These are phyloP conservation scores for Tetrapyrgos nigripes DNA, from an alignment of 1,284 basidiomycete species.

Conservation along the genomic window DNA sequence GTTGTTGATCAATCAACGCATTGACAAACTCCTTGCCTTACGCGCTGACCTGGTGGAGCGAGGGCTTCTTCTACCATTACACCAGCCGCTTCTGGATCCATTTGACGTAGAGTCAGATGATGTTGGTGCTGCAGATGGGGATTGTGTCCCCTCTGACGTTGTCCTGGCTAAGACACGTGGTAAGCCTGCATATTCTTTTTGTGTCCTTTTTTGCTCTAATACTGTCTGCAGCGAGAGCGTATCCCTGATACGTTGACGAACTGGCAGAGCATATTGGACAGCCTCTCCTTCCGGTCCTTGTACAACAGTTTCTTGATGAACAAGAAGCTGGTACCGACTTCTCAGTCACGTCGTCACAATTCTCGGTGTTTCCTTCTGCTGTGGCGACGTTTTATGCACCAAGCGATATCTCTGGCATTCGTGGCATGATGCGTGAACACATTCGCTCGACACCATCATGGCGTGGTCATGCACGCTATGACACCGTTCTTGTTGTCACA, in stretches of 20 bases:
- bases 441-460: neutral
- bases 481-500: neutral
- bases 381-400: constrained; percentile 31
- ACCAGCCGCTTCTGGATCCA: neutral
- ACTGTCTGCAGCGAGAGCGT: neutral
- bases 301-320: constrained; percentile 20
- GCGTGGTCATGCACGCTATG: neutral
- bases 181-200: neutral
- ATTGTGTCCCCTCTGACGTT: neutral
- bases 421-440: constrained; percentile 1
- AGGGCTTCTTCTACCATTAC: constrained; percentile 1
- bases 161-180: constrained; percentile 5
- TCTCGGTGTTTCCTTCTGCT: constrained; percentile 30
- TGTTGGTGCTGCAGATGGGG: constrained; percentile 2
- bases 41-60: neutral
- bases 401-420: constrained; percentile 1
- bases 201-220: neutral
- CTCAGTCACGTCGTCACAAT: constrained; percentile 16
- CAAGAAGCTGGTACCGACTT: constrained; percentile 12
- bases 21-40: constrained; percentile 6
- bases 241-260: neutral
- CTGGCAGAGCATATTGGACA: constrained; percentile 13
- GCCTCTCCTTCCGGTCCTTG: constrained; percentile 4
- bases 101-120: constrained; percentile 2
- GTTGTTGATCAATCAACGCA: constrained; percentile 1